phyloP scores from a whole-genome alignment of 2,329 filamentous ascomycete species.

The Aspergillus ochraceoroseus region DNA sequence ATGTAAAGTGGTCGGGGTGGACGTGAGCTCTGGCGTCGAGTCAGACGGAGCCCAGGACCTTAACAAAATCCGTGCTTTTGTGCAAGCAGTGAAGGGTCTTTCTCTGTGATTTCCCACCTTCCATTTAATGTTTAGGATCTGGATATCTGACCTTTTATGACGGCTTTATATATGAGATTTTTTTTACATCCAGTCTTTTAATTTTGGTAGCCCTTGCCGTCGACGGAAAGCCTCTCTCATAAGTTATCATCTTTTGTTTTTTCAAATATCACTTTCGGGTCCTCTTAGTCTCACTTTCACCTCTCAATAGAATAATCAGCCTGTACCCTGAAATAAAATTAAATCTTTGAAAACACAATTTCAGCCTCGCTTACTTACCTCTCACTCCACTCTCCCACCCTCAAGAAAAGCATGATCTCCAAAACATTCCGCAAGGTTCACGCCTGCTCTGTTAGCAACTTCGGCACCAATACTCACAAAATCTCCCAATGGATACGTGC shows the following conservation, averaged over 20 bases:
- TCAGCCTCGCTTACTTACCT: background rate
- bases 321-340: too few relatives aligned
- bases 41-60: slow-evolving; percentile 73
- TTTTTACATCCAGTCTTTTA: background rate
- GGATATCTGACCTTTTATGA: background rate
- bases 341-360: background rate
- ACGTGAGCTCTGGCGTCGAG: slow-evolving; percentile 93
- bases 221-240: too few relatives aligned
- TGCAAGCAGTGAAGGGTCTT: slow-evolving; percentile 64
- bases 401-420: slow-evolving; percentile 29
- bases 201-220: too few relatives aligned
- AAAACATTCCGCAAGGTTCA: slow-evolving; percentile 50
- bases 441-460: slow-evolving; percentile 56
- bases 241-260: too few relatives aligned
- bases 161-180: slow-evolving; percentile 8
- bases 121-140: slow-evolving; percentile 1
- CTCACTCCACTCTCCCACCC: background rate
- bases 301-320: too few relatives aligned
- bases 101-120: slow-evolving; percentile 20
- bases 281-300: background rate
- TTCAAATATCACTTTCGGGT: slow-evolving; percentile 8
- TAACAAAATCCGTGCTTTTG: slow-evolving; percentile 73
- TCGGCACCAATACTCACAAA: slow-evolving; percentile 52
- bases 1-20: slow-evolving; percentile 70
- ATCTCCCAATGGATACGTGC: slow-evolving; percentile 61